Conservation (phyloP, 805 yeast genomes). For the Pichia sporocuriosa region DNA sequence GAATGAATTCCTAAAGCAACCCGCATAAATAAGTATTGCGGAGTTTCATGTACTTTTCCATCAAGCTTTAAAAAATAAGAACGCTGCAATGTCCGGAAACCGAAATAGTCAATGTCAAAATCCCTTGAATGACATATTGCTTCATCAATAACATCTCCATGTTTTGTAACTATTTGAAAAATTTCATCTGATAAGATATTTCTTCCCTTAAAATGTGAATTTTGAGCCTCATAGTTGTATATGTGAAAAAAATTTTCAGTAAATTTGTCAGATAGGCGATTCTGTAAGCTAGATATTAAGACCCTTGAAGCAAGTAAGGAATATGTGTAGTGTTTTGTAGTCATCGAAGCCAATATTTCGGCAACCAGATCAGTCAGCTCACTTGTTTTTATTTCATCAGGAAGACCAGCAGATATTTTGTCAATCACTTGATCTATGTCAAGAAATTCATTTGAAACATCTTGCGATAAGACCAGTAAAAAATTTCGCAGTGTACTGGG, state of each 20-base stretch:
- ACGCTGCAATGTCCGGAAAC: slow-evolving; percentile 85
- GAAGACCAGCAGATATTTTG: slow-evolving; percentile 43
- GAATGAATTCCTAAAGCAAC: slow-evolving; percentile 91
- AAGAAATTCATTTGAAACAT: slow-evolving; percentile 37
- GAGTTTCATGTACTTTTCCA: slow-evolving; percentile 76
- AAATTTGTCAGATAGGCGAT: slow-evolving; percentile 71
- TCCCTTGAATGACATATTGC: slow-evolving; percentile 72
- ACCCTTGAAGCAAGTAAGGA: slow-evolving; percentile 89
- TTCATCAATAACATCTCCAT: slow-evolving; percentile 56
- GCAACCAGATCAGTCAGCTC: slow-evolving; percentile 52
- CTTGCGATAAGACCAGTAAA: slow-evolving; percentile 18
- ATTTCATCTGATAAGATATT: slow-evolving; percentile 20
- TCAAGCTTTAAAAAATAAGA: slow-evolving; percentile 68
- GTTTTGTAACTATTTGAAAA: slow-evolving; percentile 47
- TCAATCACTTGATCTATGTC: slow-evolving; percentile 41
- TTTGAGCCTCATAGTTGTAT: slow-evolving; percentile 54
- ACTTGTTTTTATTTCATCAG: slow-evolving; percentile 38
- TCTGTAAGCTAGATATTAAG: slow-evolving; percentile 77
- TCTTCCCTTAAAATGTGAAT: neutral
- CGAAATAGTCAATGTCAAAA: slow-evolving; percentile 73
- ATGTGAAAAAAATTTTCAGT: slow-evolving; percentile 53
- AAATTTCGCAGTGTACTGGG: slow-evolving; percentile 8
- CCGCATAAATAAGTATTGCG: slow-evolving; percentile 85
- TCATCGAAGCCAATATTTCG: slow-evolving; percentile 91
- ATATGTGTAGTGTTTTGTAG: slow-evolving; percentile 90